Base-by-base conservation (phyloP, 108 stramenopile species). In the Cyclostephanos tholiformis region DNA sequence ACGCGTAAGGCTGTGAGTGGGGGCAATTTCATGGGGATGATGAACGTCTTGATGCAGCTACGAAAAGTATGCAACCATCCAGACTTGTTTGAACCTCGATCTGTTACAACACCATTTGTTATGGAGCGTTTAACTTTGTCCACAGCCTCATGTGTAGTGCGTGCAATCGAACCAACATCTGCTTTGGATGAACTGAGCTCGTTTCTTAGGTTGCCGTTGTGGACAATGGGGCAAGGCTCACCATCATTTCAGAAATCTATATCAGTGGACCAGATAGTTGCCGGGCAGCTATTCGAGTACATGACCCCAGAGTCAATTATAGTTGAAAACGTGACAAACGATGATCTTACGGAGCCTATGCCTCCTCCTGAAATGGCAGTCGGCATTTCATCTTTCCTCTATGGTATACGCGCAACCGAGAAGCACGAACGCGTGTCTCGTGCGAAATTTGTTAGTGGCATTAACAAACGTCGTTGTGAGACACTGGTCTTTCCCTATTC, bases 11-110 rank as follows among this genome's bases (percentile, higher is more conserved):
- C 95, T 22, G 68, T 98, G 66, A 82, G 86, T 56, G 89, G 95
- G 9, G 96, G 97, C 8, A 95, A 95, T 70, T 98, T 91, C 75
- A 92, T 99, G 95, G 97, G 96, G 41, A 98, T 99, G 98, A 98
- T 99, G 98, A 97, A 96, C 72, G 95, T 99, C 27, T 87, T 99
- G 52, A 98, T 99, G 98, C 97, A 98, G 78, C 89, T 99, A 4
- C 80, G 99, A 39, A 99, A 98, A 84, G 97, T 99, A 11, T 99
- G 99, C 83, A 98, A 99, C 74, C 99, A 99, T 71, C 99, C 99
- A 26, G 99, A 99, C 67, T 88, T 99, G 19, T 98, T 99, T 79
- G 98, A 99, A 74, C 93, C 99, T 22, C 85, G 99, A 7, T 88
- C 97, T 16, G 94, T 98, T 30, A 67, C 86, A 5, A 92, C 97